Evolutionary conservation across 148 eudicot species (phyloP).

Genomic region (Euryodendron excelsum): DNA sequence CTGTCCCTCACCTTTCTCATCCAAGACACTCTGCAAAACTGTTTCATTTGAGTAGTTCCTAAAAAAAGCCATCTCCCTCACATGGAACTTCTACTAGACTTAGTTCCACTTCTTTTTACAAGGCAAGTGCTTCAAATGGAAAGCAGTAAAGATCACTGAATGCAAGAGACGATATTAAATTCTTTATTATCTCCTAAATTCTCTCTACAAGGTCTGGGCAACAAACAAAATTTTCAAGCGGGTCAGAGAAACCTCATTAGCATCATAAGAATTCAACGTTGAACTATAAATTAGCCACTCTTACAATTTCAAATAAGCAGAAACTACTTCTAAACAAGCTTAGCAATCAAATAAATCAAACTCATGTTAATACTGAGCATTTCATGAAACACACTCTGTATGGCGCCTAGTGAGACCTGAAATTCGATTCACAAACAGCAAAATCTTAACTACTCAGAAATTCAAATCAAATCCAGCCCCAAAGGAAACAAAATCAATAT

Average conservation of each 20-base stretch:
- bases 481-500: background rate
- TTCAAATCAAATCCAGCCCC: background rate
- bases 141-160: slow-evolving; percentile 11
- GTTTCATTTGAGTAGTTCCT: slow-evolving; percentile 53
- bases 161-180: background rate
- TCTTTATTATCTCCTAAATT: background rate
- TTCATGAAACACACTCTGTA: background rate
- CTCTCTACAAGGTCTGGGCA: background rate
- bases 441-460: background rate
- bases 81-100: slow-evolving; percentile 34
- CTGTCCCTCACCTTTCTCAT: slow-evolving; percentile 43
- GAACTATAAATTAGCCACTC: background rate
- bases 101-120: background rate
- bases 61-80: slow-evolving; percentile 59
- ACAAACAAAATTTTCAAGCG: background rate
- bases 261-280: background rate
- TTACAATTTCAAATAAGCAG: background rate
- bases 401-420: background rate
- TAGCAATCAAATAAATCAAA: background rate
- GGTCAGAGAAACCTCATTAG: background rate
- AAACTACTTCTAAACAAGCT: background rate
- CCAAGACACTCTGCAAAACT: slow-evolving; percentile 42
- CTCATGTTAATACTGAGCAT: background rate
- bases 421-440: background rate
- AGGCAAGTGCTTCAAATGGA: slow-evolving; percentile 5